Conservation (phyloP, 2,329 filamentous ascomycete genomes). For the Talaromyces funiculosus region DNA sequence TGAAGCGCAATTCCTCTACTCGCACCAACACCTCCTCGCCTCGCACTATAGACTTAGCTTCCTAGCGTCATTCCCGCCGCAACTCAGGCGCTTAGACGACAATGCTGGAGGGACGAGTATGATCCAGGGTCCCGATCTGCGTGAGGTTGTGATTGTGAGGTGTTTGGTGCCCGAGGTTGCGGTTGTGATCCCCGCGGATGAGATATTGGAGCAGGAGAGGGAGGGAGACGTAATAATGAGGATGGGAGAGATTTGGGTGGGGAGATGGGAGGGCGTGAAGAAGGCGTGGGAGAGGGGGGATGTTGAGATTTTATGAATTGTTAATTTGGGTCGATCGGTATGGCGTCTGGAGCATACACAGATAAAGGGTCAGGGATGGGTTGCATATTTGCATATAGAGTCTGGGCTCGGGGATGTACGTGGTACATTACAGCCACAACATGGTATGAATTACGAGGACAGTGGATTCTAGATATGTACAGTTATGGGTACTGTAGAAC, state of each 20-base stretch:
- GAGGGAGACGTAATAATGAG: slow-evolving; percentile 36
- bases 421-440: background rate
- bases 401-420: background rate
- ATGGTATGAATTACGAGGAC: background rate
- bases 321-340: background rate
- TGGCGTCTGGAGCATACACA: background rate
- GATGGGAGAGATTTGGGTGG: slow-evolving; percentile 61
- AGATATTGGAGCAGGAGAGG: slow-evolving; percentile 25
- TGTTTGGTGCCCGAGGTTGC: slow-evolving; percentile 45
- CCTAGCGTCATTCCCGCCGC: slow-evolving; percentile 70
- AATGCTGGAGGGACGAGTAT: slow-evolving; percentile 84
- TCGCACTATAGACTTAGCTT: slow-evolving; percentile 83
- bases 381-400: background rate
- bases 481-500: background rate
- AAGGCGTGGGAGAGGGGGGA: slow-evolving; percentile 39
- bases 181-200: slow-evolving; percentile 31
- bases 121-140: slow-evolving; percentile 80
- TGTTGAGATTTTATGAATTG: slow-evolving; percentile 38
- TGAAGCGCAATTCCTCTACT: slow-evolving; percentile 75
- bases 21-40: slow-evolving; percentile 78
- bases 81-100: slow-evolving; percentile 82
- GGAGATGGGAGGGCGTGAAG: slow-evolving; percentile 71
- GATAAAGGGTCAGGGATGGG: background rate
- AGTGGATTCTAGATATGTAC: background rate
- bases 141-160: slow-evolving; percentile 78